Evolutionary conservation across 2,329 filamentous ascomycete species (phyloP), one percentile per base, ranked within the genome.

Genomic region (Chaetomiaceae sp.): DNA sequence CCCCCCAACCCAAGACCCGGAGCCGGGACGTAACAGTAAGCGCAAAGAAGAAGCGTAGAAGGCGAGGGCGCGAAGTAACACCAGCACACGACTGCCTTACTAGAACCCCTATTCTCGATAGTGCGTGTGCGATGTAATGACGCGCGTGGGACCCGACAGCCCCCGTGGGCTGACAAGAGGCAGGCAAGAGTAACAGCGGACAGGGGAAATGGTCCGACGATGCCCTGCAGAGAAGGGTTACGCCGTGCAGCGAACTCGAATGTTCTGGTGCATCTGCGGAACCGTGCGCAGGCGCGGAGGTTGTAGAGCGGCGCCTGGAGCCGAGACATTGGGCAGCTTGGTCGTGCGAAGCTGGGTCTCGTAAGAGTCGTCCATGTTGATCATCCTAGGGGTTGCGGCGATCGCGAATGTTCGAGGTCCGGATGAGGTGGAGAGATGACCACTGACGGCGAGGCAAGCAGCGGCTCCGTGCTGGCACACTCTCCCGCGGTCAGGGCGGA

Each of bases 91-190:
- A 25, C 6, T 9, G 33, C 19, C 39, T 14, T 34, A 7, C 49
- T 33, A 29, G 43, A 52, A 20, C 31, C n/a, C 17, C 29, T 34
- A 49, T 53, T n/a, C 50, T 53, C 50, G 45, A 54, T 54, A 54
- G 53, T 51, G 47, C 53, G 47, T 42, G 47, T 43, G 46, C 38
- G n/a, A n/a, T n/a, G n/a, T n/a, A 25, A 51, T 43, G 53, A 20
- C 17, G 22, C 31, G 37, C n/a, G 53, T 43, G 31, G 31, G 36
- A 55, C 42, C 36, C 47, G 47, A 55, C 29, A 34, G 29, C 8
- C n/a, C n/a, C n/a, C n/a, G 34, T 17, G 25, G n/a, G 38, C 19
- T 4, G 40, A 36, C 25, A 36, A 17, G 40, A 8, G 43, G 45
- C 20, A 33, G 39, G 39, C 33, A 19, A 25, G 44, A n/a, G n/a